phyloP scores from a whole-genome alignment of 495 filamentous ascomycete species.

The Xylaria nigripes region DNA sequence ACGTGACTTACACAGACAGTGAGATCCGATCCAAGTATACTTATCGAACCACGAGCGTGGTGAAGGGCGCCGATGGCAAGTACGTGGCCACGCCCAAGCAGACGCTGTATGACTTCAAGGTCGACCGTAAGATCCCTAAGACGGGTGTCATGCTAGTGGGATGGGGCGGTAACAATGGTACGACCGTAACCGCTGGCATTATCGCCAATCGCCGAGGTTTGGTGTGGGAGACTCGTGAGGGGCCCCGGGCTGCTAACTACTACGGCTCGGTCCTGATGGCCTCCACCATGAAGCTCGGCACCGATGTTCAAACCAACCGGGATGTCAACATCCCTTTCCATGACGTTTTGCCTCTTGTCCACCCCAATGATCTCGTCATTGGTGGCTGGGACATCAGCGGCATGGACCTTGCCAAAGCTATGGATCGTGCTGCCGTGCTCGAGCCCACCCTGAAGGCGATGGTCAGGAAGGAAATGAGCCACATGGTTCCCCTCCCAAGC shows the following conservation, averaged over 20 bases:
- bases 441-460: constrained; percentile 84
- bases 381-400: constrained; percentile 96
- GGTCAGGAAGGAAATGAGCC: constrained; percentile 87
- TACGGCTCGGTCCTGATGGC: constrained; percentile 96
- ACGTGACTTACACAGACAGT: constrained; percentile 80
- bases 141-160: constrained; percentile 96
- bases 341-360: constrained; percentile 90
- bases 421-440: constrained; percentile 92
- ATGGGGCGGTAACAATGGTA: constrained; percentile 97
- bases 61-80: constrained; percentile 62
- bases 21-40: constrained; percentile 93
- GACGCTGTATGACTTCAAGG: constrained; percentile 93
- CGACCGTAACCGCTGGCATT: constrained; percentile 95
- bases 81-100: constrained; percentile 80
- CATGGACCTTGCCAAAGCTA: constrained; percentile 80
- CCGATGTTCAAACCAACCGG: constrained; percentile 70
- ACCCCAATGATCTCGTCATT: constrained; percentile 91
- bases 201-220: constrained; percentile 85
- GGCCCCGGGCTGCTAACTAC: constrained; percentile 80
- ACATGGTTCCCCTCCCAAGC: constrained; percentile 82
- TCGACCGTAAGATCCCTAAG: constrained; percentile 88
- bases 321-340: constrained; percentile 97
- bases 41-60: constrained; percentile 76
- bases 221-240: constrained; percentile 89
- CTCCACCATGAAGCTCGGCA: constrained; percentile 93